Evolutionary conservation across 2,329 filamentous ascomycete genomes (phyloP), one percentile per base, ranked within the genome.

Genomic region (Exserohilum turcica): DNA sequence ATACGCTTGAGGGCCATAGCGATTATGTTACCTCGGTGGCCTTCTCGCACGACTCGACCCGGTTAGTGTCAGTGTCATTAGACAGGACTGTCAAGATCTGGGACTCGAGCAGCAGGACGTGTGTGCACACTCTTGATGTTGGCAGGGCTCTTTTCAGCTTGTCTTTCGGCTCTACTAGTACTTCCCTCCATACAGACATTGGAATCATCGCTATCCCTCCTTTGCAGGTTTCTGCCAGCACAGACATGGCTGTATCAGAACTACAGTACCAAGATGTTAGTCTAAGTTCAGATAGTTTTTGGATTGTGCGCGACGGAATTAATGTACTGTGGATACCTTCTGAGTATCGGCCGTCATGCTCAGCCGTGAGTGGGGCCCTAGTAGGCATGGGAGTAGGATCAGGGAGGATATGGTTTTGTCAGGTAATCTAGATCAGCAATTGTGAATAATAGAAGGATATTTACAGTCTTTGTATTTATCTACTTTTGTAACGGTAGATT

Each of bases 261-360:
- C 44, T 54, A 44, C 29, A 37, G 43, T 61, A 54, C 42, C 29
- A 54, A 53, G 54, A 37, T 32, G n/a, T 31, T 16, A 47, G 44
- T 32, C 8, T 66, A 6, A 61, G 52, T 35, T 31, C 42, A 54
- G 55, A 59, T 35, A 24, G 48, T 9, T 52, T 35, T 49, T 67
- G 58, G 64, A 64, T 67, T 18, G 62, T 31, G 32, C 40, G 57
- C 48, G 45, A 46, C 35, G 50, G 46, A 13, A 43, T 57, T 35
- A 64, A 63, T 7, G 24, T 65, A 24, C 21, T 24, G 7, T 24
- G 4, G 21, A 24, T 24, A 4, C 21, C 21, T 7, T 24, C 21
- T 48, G 61, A 67, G 54, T 65, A 65, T 60, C 57, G 63, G 13
- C 53, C 59, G 15, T 56, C 43, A 21, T 54, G 49, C 28, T 64